These are phyloP conservation scores for Backusella psychrophila DNA, from an alignment of 192 early-diverging fungal species.

Conservation along the genomic window DNA sequence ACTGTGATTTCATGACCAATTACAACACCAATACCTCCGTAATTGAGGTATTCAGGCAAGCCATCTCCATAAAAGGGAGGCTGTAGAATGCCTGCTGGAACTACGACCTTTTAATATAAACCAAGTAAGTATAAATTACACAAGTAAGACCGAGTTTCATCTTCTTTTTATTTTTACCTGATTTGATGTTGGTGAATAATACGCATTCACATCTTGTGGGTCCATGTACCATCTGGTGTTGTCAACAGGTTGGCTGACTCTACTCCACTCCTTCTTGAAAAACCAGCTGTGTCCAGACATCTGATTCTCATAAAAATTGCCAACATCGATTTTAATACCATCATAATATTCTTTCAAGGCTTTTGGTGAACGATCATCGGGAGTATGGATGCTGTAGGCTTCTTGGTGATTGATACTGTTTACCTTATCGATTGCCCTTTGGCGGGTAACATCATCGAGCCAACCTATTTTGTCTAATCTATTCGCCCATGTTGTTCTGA, in stretches of 20 bases:
- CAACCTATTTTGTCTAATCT: slow-evolving; percentile 38
- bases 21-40: slow-evolving; percentile 65
- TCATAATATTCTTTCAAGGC: slow-evolving; percentile 51
- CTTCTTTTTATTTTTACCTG: slow-evolving; percentile 25
- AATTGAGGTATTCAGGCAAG: slow-evolving; percentile 62
- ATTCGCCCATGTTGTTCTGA: slow-evolving; percentile 33
- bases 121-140: not conserved
- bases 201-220: slow-evolving; percentile 59
- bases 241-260: slow-evolving; percentile 44
- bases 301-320: slow-evolving; percentile 63
- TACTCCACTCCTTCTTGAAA: slow-evolving; percentile 11
- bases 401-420: slow-evolving; percentile 50
- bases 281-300: slow-evolving; percentile 46
- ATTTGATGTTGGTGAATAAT: slow-evolving; percentile 49
- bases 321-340: slow-evolving; percentile 42
- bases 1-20: slow-evolving; percentile 76
- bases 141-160: not conserved
- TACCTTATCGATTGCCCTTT: slow-evolving; percentile 38
- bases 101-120: slow-evolving; percentile 34
- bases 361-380: slow-evolving; percentile 46
- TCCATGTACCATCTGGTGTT: slow-evolving; percentile 52
- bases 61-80: slow-evolving; percentile 56
- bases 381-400: slow-evolving; percentile 60
- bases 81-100: slow-evolving; percentile 63
- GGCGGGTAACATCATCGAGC: slow-evolving; percentile 41